These are phyloP conservation scores for Trametopsis cervina DNA, from an alignment of 768 basidiomycete species.

Conservation along the genomic window DNA sequence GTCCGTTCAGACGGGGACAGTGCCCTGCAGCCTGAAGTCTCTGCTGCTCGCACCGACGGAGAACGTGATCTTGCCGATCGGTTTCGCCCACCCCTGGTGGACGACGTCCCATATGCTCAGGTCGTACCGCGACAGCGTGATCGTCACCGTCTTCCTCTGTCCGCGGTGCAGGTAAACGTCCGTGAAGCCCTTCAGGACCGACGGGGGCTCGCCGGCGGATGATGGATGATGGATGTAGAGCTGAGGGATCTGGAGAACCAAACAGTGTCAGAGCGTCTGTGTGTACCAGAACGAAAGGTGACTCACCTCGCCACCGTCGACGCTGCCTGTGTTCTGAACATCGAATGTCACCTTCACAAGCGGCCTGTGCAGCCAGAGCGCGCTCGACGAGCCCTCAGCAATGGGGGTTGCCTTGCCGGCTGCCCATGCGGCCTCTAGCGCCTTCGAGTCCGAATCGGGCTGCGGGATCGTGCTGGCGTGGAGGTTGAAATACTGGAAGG, in stretches of 20 bases:
- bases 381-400: constrained; percentile 51
- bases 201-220: constrained; percentile 63
- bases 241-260: constrained; percentile 51
- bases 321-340: constrained; percentile 56
- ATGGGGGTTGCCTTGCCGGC: constrained; percentile 48
- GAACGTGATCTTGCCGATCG: constrained; percentile 54
- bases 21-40: constrained; percentile 47
- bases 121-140: constrained; percentile 63
- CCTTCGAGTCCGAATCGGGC: constrained; percentile 31
- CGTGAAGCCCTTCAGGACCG: constrained; percentile 60
- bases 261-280: background rate
- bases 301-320: constrained; percentile 60
- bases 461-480: constrained; percentile 34
- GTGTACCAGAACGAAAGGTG: background rate
- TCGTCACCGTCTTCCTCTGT: constrained; percentile 37
- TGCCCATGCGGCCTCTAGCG: constrained; percentile 47
- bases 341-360: constrained; percentile 55
- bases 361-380: constrained; percentile 66
- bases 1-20: constrained; percentile 22
- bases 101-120: constrained; percentile 71
- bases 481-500: constrained; percentile 64
- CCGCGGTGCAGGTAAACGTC: constrained; percentile 45
- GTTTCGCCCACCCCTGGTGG: constrained; percentile 69
- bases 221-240: constrained; percentile 65
- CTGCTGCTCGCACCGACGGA: constrained; percentile 66